Base-by-base conservation (phyloP, 1,139 yeast species). In the Candida buenavistaensis region DNA sequence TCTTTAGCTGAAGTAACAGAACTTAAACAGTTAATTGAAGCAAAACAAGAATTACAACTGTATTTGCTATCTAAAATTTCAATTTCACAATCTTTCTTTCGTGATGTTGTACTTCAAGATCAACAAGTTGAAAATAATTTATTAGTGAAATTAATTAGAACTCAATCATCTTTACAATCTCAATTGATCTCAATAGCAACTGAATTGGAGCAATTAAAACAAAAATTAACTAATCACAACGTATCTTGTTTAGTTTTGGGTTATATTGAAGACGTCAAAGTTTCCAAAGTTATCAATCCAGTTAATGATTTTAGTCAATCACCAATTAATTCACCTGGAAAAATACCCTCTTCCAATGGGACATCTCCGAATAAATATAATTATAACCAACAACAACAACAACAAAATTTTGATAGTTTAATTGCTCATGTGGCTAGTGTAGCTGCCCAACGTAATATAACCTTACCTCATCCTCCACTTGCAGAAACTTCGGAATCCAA, bases 381-480 rank as follows among this genome's bases (percentile, higher is more conserved):
- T 24, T 14, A n/a, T n/a, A 11, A 32, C 32, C 13, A 25, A 34
- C 20, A 39, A 33, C 30, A 34, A 29, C 23, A 30, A 28, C 20
- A 35, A 26, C 24, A 22, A 30, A 30, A 38, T 23, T 55, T 71
- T 36, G 85, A 80, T 33, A 67, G 69, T 20, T 51, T 80, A 15
- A 65, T 78, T 25, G 62, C 81, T 1, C 74, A 75, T 39, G 61
- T 80, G 14, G 80, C 76, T 7, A 69, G 80, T 1, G 51, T 68
- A 7, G 79, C 84, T 0, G 82, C 74, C 4, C 78, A 75, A 43
- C 62, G 68, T 37, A 65, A 63, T 43, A 59, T 78, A 2, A 42
- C 58, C 2, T 55, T 80, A 23, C 84, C 85, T 1, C 52, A 61
- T 14, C 61, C 68, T 8, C 46, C 57, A 8, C 15, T 54, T 8